These are phyloP conservation scores for Angomonas deanei DNA, from an alignment of 208 protist species.

Conservation along the genomic window DNA sequence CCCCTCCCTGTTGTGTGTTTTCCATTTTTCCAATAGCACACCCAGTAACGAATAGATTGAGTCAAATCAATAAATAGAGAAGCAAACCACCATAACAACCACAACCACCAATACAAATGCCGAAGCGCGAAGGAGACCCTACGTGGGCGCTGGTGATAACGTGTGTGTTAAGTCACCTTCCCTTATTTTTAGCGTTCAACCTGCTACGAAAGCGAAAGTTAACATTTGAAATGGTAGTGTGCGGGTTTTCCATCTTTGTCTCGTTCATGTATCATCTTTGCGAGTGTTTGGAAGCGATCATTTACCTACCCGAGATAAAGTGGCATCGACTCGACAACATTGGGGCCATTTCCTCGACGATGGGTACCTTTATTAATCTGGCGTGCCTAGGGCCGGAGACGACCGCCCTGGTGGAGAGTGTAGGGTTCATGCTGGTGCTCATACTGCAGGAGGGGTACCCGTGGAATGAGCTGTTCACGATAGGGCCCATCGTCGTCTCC, in stretches of 20 bases:
- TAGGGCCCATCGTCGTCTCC: conserved; percentile 43
- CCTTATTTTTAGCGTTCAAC: conserved; percentile 37
- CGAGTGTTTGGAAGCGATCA: conserved; percentile 34
- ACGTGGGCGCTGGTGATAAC: conserved; percentile 34
- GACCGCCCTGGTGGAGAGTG: conserved; percentile 43
- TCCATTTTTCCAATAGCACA: too few relatives aligned
- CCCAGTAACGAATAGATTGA: too few relatives aligned
- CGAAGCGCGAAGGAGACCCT: conserved; percentile 13
- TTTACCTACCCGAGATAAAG: conserved; percentile 55
- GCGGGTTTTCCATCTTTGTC: conserved; percentile 39
- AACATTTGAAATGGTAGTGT: conserved; percentile 42
- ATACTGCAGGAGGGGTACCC: conserved; percentile 60
- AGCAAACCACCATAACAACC: neutral
- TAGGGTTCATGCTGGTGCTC: conserved; percentile 42
- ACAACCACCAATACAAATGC: conserved; percentile 12
- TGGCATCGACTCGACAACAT: conserved; percentile 84
- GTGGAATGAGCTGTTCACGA: conserved; percentile 58
- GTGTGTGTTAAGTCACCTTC: conserved; percentile 64
- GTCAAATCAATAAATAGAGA: neutral
- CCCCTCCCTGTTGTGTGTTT: too few relatives aligned
- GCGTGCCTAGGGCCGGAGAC: conserved; percentile 25
- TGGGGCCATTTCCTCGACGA: conserved; percentile 35
- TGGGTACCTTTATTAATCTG: conserved; percentile 38
- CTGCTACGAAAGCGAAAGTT: conserved; percentile 40
- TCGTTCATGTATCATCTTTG: conserved; percentile 80